These are phyloP conservation scores for Pyrenochaeta sp. DNA, from an alignment of 2,329 filamentous ascomycete species.

Conservation along the genomic window DNA sequence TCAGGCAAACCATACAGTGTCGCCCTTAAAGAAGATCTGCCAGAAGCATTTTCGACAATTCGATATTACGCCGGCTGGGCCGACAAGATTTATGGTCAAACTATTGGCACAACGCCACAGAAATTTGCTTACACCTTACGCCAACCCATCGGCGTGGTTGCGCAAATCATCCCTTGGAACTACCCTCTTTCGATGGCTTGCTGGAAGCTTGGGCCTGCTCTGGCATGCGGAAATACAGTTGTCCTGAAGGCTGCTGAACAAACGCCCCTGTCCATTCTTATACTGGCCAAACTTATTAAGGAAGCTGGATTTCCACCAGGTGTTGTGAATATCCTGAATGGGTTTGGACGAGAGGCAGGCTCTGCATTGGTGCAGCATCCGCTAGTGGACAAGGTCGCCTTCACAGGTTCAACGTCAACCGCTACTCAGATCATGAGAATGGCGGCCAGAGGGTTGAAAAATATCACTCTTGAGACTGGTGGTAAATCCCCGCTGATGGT, in stretches of 20 bases:
- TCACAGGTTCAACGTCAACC: slow-evolving; percentile 78
- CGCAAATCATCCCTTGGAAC: slow-evolving; percentile 83
- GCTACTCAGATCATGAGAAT: slow-evolving; percentile 79
- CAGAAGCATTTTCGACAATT: slow-evolving; percentile 65
- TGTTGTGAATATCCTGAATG: slow-evolving; percentile 79
- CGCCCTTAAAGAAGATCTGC: slow-evolving; percentile 70
- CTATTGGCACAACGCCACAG: slow-evolving; percentile 73
- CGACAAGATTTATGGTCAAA: slow-evolving; percentile 81
- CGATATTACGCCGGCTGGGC: slow-evolving; percentile 83
- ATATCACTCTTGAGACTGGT: slow-evolving; percentile 68
- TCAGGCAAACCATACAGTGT: slow-evolving; percentile 73
- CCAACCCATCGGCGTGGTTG: slow-evolving; percentile 81
- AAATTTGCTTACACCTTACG: slow-evolving; percentile 81
- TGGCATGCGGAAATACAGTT: slow-evolving; percentile 66
- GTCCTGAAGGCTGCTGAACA: slow-evolving; percentile 67
- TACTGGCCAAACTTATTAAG: slow-evolving; percentile 72
- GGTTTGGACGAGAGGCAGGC: slow-evolving; percentile 73
- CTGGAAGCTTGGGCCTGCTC: slow-evolving; percentile 77
- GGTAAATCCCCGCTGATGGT: slow-evolving; percentile 67
- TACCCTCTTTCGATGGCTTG: slow-evolving; percentile 79
- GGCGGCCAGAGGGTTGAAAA: slow-evolving; percentile 70
- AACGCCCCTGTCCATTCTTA: slow-evolving; percentile 64
- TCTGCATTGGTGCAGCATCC: slow-evolving; percentile 73
- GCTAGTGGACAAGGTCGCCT: slow-evolving; percentile 78
- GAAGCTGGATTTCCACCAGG: slow-evolving; percentile 81